These are phyloP conservation scores for Erodium texanum DNA, from an alignment of 441 rosid genomes.

Conservation along the genomic window DNA sequence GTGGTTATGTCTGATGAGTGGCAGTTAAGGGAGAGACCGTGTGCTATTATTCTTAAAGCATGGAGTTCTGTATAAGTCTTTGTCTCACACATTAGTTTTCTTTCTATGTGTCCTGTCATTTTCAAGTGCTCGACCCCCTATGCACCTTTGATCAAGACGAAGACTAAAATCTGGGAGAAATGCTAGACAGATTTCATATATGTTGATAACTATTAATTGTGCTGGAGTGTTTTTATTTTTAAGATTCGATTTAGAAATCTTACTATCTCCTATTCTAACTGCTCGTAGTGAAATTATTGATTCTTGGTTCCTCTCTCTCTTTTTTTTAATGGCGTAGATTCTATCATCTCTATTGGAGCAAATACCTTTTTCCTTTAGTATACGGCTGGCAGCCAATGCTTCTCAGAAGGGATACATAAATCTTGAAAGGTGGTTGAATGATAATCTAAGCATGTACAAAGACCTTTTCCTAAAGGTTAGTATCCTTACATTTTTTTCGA, in stretches of 20 bases:
- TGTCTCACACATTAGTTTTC: not conserved
- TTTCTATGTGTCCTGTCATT: not conserved
- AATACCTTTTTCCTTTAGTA: constrained; percentile 58
- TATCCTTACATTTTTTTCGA: not conserved
- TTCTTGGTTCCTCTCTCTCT: constrained; percentile 1
- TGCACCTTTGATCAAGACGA: not conserved
- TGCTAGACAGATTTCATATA: not conserved
- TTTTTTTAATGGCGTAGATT: constrained; percentile 42
- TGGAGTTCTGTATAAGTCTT: not conserved
- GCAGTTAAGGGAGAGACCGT: not conserved
- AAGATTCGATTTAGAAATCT: too few relatives aligned
- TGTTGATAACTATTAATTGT: not conserved
- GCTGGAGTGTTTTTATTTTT: not conserved
- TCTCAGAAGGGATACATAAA: constrained; percentile 64
- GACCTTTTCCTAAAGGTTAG: constrained; percentile 78
- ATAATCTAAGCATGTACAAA: constrained; percentile 47
- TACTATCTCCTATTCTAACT: not conserved
- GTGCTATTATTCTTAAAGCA: constrained; percentile 1
- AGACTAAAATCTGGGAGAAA: not conserved
- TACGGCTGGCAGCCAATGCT: constrained; percentile 81
- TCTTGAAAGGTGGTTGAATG: constrained; percentile 79
- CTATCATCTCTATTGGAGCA: constrained; percentile 58
- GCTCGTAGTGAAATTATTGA: not conserved
- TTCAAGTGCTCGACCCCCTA: not conserved
- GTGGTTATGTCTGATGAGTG: not conserved